phyloP scores from a whole-genome alignment of 2,329 filamentous ascomycete species.

The Aspergillus ustus region DNA sequence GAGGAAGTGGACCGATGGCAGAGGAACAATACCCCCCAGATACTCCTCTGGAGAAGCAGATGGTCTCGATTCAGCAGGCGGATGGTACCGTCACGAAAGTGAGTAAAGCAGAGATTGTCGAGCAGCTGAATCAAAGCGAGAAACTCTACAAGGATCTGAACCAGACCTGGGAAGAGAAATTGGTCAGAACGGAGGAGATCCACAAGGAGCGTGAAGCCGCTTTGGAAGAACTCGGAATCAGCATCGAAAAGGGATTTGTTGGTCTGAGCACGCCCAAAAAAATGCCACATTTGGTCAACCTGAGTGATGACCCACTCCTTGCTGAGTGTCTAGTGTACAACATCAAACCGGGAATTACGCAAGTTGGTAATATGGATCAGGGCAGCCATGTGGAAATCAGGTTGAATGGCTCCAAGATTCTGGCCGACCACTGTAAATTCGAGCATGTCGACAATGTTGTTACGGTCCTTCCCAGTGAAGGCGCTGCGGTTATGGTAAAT shows the following conservation, averaged over 20 bases:
- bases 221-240: conserved; percentile 94
- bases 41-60: conserved; percentile 91
- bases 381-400: conserved; percentile 85
- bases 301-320: conserved; percentile 91
- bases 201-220: conserved; percentile 96
- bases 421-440: conserved; percentile 90
- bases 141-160: conserved; percentile 96
- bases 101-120: conserved; percentile 96
- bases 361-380: conserved; percentile 90
- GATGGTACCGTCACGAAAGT: conserved; percentile 93
- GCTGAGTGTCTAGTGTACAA: conserved; percentile 98
- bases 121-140: conserved; percentile 94
- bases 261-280: conserved; percentile 96
- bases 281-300: conserved; percentile 97
- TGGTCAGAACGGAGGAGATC: conserved; percentile 92
- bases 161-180: conserved; percentile 97
- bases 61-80: conserved; percentile 86
- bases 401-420: conserved; percentile 89
- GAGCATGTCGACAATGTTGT: conserved; percentile 92
- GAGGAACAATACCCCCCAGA: conserved; percentile 90
- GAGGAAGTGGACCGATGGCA: conserved; percentile 53
- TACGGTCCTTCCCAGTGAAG: conserved; percentile 85
- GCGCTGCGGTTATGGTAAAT: conserved; percentile 98
- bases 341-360: conserved; percentile 91
- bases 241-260: conserved; percentile 97